Evolutionary conservation across 331 rosid species (phyloP), one percentile per base, ranked within the genome.

Genomic region (Saraca asoca): DNA sequence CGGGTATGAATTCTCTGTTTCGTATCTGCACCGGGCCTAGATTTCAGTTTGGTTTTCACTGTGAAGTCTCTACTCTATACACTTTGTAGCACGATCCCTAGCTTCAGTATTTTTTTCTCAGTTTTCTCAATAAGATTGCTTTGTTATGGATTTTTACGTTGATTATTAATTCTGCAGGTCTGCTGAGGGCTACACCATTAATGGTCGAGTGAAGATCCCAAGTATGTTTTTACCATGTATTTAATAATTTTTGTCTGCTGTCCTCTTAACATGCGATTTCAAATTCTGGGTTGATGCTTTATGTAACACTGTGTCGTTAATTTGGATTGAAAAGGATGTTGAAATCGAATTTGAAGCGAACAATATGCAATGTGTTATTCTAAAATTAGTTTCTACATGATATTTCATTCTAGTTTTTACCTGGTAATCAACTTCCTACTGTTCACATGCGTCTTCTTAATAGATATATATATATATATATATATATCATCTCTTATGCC

Each of bases 141-240:
- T 61, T 24, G 31, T 24, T 58, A 8, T 2, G 58, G 62, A 12
- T 38, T n/a, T 49, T 59, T 14, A 46, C 48, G 42, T 66, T 61
- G n/a, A 45, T 66, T 71, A 7, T 12, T 43, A 10, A 13, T 70
- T 62, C 13, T 60, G 15, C 80, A 91, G 96, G 75, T 85, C 85
- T 43, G 31, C 81, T 39, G 99, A 94, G 45, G 97, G 99, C 7
- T 83, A 73, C 87, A 73, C 91, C n/a, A 88, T 94, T 58, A 82
- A 76, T 61, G 97, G 99, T 70, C 96, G 95, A 56, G 97, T 88
- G 60, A 94, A 72, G 89, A 88, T 94, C 70, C 89, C 83, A 1
- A 56, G 99, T 94, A 85, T 19, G 95, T 64, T 58, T 44, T 56
- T 68, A 51, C 64, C 8, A 34, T 29, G 12, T 54, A 51, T 45